Evolutionary conservation across 1,284 basidiomycete genomes (phyloP).

Genomic region (Tremellales sp.): DNA sequence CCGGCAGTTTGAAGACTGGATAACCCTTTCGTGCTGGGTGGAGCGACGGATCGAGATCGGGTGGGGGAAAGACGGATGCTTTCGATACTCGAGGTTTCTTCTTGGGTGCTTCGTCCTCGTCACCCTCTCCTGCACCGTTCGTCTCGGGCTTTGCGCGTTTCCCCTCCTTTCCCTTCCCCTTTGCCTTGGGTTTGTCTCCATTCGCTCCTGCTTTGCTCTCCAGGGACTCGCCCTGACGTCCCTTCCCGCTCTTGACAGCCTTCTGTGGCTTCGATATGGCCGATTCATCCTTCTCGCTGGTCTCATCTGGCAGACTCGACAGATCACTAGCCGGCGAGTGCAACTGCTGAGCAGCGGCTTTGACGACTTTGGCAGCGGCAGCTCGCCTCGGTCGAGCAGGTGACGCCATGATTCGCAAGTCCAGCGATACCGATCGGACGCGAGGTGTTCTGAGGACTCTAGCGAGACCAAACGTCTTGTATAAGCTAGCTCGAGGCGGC

Average conservation of each 20-base stretch:
- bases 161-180: neutral
- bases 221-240: neutral
- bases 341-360: neutral
- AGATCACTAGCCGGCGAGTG: neutral
- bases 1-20: constrained; percentile 25
- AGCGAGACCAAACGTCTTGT: too few species aligned
- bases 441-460: too few species aligned
- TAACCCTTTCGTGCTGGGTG: constrained; percentile 39
- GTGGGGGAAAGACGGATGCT: constrained; percentile 33
- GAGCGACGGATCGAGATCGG: constrained; percentile 32
- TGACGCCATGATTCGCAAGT: neutral
- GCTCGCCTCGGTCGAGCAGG: neutral
- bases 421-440: neutral
- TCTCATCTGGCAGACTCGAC: neutral
- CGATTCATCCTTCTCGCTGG: neutral
- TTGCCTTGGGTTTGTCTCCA: neutral
- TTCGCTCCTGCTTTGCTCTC: too few species aligned
- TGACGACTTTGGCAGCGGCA: neutral
- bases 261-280: neutral
- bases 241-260: too few species aligned
- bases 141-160: neutral
- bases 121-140: neutral
- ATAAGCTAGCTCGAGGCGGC: too few species aligned
- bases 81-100: constrained; percentile 23
- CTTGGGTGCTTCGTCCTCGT: constrained; percentile 3